Conservation (phyloP, 2,329 filamentous ascomycete species). For the Fusarium ambrosium region DNA sequence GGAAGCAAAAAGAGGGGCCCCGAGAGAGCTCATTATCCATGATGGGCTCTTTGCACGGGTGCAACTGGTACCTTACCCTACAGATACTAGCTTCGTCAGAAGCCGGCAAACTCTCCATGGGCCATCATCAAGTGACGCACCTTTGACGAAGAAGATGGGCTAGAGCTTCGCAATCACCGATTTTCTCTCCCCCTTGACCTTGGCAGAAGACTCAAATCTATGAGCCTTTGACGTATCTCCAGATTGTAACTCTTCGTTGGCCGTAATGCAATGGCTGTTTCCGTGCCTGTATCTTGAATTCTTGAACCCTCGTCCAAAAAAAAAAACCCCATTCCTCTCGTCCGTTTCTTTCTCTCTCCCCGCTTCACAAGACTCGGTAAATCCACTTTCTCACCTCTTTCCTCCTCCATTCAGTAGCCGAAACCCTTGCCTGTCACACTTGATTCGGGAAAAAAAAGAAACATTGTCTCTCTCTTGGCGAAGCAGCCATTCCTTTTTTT, state of each 20-base stretch:
- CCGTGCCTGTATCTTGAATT: constrained; percentile 16
- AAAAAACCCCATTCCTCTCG: background rate
- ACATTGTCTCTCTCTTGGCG: constrained; percentile 25
- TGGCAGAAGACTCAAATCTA: background rate
- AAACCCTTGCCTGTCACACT: constrained; percentile 26
- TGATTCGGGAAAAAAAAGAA: constrained; percentile 8
- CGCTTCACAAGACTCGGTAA: constrained; percentile 31
- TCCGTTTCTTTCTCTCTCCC: constrained; percentile 21
- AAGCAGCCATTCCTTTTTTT: constrained; percentile 24
- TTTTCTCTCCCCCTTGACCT: background rate
- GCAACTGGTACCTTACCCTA: constrained; percentile 37
- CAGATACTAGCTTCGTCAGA: constrained; percentile 33
- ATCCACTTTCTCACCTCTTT: constrained; percentile 32
- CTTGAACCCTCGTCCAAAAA: background rate
- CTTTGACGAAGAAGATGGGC: constrained; percentile 34
- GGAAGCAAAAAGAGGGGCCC: constrained; percentile 9
- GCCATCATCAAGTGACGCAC: constrained; percentile 42
- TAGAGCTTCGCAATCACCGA: constrained; percentile 18
- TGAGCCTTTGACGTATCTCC: background rate
- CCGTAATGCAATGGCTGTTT: constrained; percentile 20
- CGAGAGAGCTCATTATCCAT: background rate
- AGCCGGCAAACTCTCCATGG: constrained; percentile 7
- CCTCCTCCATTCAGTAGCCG: constrained; percentile 31
- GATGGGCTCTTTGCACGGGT: constrained; percentile 28
- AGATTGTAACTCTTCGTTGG: background rate